These are phyloP conservation scores for Boletus patriciae DNA, from an alignment of 768 basidiomycete species.

Conservation along the genomic window DNA sequence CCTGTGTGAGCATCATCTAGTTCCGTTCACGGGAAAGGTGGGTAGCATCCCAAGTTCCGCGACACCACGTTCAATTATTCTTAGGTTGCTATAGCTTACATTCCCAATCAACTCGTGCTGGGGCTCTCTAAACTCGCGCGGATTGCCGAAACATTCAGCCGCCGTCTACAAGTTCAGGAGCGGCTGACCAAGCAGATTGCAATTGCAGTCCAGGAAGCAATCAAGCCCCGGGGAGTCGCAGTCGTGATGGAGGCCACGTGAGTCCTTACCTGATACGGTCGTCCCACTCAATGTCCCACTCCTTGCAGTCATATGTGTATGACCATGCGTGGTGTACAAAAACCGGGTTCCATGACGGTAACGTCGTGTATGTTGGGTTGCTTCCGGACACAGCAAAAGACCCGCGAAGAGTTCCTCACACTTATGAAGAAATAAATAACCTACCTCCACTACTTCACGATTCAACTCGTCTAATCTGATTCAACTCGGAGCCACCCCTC, in stretches of 20 bases:
- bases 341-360: conserved; percentile 92
- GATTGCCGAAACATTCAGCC: conserved; percentile 95
- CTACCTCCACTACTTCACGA: conserved; percentile 31
- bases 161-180: conserved; percentile 96
- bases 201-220: conserved; percentile 96
- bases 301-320: conserved; percentile 86
- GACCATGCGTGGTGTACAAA: conserved; percentile 99
- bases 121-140: conserved; percentile 95
- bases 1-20: conserved; percentile 97
- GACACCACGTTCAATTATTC: conserved; percentile 21
- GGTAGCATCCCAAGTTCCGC: conserved; percentile 29
- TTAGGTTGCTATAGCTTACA: conserved; percentile 96
- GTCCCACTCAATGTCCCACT: conserved; percentile 11
- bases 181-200: conserved; percentile 97
- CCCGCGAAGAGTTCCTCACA: conserved; percentile 93
- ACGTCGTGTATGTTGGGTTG: conserved; percentile 99
- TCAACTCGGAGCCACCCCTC: conserved; percentile 34
- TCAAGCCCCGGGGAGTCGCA: conserved; percentile 95
- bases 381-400: conserved; percentile 98
- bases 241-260: conserved; percentile 99
- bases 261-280: conserved; percentile 36
- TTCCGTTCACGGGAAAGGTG: conserved; percentile 97
- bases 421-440: conserved; percentile 56
- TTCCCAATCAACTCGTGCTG: conserved; percentile 91
- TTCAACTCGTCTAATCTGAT: conserved; percentile 47